These are phyloP conservation scores for Scutellaria barbata DNA, from an alignment of 257 asterid species.

Conservation along the genomic window DNA sequence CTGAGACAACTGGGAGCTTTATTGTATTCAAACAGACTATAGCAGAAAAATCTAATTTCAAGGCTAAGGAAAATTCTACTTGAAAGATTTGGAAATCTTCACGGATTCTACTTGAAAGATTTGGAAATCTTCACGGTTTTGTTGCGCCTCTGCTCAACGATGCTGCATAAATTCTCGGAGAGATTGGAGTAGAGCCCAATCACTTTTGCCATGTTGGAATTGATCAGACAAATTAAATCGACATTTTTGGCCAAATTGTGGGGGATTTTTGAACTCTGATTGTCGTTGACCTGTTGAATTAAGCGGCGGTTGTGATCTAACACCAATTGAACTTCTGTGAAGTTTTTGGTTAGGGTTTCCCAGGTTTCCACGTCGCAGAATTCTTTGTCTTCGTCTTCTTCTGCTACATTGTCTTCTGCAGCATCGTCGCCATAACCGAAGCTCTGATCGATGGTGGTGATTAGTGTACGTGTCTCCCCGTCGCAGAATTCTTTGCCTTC, in stretches of 20 bases:
- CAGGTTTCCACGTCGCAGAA: conserved; percentile 53
- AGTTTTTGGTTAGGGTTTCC: conserved; percentile 55
- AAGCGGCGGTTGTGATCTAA: conserved; percentile 64
- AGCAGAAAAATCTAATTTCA: conserved; percentile 9
- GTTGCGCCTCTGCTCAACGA: conserved; percentile 47
- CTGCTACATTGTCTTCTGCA: conserved; percentile 34
- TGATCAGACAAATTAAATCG: conserved; percentile 62
- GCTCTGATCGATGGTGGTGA: conserved; percentile 33
- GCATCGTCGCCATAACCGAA: conserved; percentile 30
- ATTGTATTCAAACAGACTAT: background rate
- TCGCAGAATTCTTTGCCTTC: too few species aligned
- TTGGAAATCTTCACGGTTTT: conserved; percentile 13
- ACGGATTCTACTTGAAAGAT: conserved; percentile 38
- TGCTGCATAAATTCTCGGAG: conserved; percentile 51
- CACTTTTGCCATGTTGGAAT: conserved; percentile 61
- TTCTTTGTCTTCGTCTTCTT: conserved; percentile 39
- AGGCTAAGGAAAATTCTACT: background rate
- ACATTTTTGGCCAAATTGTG: conserved; percentile 61
- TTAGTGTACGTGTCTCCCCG: too few species aligned
- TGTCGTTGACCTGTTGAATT: conserved; percentile 71
- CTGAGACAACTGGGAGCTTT: conserved; percentile 9
- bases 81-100: conserved; percentile 30
- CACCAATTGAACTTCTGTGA: conserved; percentile 61
- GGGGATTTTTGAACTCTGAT: conserved; percentile 64
- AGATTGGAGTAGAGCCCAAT: conserved; percentile 58